Evolutionary conservation across 2,329 filamentous ascomycete species (phyloP).

Genomic region (Didymella lethalis): DNA sequence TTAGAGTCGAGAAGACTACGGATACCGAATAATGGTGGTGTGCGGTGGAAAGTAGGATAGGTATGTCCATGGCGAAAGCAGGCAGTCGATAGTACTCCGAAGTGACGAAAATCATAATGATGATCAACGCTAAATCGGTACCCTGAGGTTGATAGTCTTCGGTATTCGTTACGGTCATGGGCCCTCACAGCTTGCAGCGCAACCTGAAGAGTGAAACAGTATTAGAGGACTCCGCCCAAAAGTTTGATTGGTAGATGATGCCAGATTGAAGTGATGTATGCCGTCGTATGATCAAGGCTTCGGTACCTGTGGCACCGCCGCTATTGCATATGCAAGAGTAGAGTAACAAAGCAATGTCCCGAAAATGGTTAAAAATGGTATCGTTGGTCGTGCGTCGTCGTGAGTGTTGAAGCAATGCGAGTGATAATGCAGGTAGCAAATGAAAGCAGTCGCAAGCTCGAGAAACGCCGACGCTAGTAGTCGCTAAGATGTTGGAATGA

Average conservation of each 20-base stretch:
- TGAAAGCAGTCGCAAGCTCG: constrained; percentile 40
- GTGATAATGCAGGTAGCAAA: constrained; percentile 43
- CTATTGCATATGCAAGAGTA: constrained; percentile 43
- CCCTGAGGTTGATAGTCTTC: constrained; percentile 52
- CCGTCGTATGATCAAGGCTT: constrained; percentile 28
- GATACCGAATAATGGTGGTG: constrained; percentile 47
- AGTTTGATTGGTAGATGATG: constrained; percentile 20
- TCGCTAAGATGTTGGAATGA: constrained; percentile 47
- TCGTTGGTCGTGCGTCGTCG: constrained; percentile 45
- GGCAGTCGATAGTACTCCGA: constrained; percentile 18
- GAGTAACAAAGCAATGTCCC: constrained; percentile 36
- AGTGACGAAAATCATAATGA: constrained; percentile 37
- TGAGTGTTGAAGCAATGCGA: constrained; percentile 40
- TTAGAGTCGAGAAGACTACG: constrained; percentile 30
- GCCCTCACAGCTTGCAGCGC: constrained; percentile 42
- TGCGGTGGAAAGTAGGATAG: constrained; percentile 30
- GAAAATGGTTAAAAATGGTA: constrained; percentile 48
- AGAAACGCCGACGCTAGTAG: constrained; percentile 49
- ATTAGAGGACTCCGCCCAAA: constrained; percentile 23
- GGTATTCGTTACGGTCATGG: constrained; percentile 49
- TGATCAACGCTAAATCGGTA: constrained; percentile 51
- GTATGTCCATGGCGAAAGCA: constrained; percentile 25
- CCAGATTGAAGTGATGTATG: constrained; percentile 27
- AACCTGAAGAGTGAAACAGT: constrained; percentile 30
- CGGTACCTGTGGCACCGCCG: constrained; percentile 29